phyloP scores from a whole-genome alignment of 1,284 basidiomycete species.

The Rhodotorula sp. region DNA sequence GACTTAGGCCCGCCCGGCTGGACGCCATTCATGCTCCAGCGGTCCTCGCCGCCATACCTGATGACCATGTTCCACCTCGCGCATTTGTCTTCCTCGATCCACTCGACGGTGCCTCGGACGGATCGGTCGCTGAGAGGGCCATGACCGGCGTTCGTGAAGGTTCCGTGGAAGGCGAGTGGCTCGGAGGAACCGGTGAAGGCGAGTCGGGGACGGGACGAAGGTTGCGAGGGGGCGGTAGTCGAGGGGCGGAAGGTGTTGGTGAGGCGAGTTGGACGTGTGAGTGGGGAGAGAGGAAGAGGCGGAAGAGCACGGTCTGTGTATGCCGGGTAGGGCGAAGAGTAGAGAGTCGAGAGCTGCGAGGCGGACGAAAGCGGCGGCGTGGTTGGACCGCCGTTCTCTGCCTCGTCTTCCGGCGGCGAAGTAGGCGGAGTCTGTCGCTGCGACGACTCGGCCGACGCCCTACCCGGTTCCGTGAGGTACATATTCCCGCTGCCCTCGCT shows the following conservation, averaged over 20 bases:
- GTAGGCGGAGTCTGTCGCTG: too few relatives aligned
- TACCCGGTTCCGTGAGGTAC: not conserved
- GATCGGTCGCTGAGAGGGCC: conserved; percentile 5
- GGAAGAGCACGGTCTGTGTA: not conserved
- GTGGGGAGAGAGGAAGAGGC: not conserved
- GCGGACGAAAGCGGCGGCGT: not conserved
- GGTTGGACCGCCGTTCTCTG: not conserved
- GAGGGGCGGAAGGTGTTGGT: not conserved
- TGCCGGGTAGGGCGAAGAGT: not conserved
- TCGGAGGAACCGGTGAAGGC: conserved; percentile 19
- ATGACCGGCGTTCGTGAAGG: conserved; percentile 10
- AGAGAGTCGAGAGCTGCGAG: not conserved
- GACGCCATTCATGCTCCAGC: conserved; percentile 32
- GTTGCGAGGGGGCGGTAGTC: not conserved
- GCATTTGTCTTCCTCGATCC: not conserved
- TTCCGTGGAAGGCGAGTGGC: conserved; percentile 25
- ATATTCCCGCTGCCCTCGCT: not conserved
- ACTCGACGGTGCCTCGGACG: conserved; percentile 25
- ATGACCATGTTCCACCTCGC: conserved; percentile 26
- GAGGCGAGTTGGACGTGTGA: not conserved
- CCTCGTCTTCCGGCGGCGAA: not conserved
- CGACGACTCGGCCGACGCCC: not conserved
- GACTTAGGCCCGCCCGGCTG: conserved; percentile 16
- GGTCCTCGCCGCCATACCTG: conserved; percentile 27
- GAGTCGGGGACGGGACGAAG: not conserved